Base-by-base conservation (phyloP, 352 stramenopile species). In the Globisporangium sylvaticum region DNA sequence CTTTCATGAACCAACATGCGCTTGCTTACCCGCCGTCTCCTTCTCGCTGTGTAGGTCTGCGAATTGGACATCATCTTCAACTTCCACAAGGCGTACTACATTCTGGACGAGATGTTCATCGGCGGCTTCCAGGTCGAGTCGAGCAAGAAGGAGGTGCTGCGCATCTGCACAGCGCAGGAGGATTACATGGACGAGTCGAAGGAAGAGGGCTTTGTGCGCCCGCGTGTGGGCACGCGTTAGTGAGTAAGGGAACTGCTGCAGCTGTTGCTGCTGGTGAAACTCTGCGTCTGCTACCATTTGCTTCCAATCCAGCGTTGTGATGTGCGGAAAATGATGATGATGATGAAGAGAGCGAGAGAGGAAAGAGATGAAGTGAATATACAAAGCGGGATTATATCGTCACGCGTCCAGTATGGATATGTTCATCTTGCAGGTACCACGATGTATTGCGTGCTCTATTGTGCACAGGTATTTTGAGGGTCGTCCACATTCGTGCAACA, bases 71-170 rank as follows among this genome's bases (percentile, higher is more conserved):
- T 99, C 79, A 99, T 99, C 62, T 99, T 99, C 84, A 99, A 99
- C 84, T 99, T 99, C 81, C 97, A 99, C 84, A 99, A 99, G 82
- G 98, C 98, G 22, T 99, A 99, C 80, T 98, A 98, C 76, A 99
- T 99, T 76, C 84, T 99, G 57, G 98, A 99, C 83, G 98, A 99
- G 84, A 92, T 99, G 58, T 98, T 99, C 75, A 93, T 99, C 65
- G 97, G 96, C 58, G 98, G 98, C 46, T 92, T 99, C 71, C 91
- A 99, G 68, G 88, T 99, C 78, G 97, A 99, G 80, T 90, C 92
- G 57, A 97, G 86, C 76, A 98, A 98, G 82, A 91, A 92, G 65
- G 92, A 97, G 66, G 86, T 96, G 46, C 72, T 97, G 57, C 87
- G 90, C 65, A 90, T 97, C 69, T 91, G 82, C 77, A 94, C 85